These are phyloP conservation scores for Vigna angularis DNA, from an alignment of 306 rosid genomes.

Conservation along the genomic window DNA sequence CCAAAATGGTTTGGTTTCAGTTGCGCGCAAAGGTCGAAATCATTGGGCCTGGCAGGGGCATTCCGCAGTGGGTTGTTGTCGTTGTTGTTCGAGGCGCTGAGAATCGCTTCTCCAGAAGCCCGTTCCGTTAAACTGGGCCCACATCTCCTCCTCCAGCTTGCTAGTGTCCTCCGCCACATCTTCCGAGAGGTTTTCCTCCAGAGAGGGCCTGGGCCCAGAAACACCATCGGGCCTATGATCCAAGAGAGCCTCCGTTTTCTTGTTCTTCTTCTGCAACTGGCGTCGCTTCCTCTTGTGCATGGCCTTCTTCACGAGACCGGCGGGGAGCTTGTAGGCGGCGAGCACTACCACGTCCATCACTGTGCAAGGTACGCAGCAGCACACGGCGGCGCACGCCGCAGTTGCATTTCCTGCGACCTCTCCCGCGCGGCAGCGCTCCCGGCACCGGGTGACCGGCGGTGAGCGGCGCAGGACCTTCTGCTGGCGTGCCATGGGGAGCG, in stretches of 20 bases:
- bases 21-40: not conserved
- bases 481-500: conserved; percentile 39
- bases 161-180: not conserved
- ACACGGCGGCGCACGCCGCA: conserved; percentile 79
- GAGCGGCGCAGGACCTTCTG: conserved; percentile 36
- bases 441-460: conserved; percentile 11
- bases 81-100: conserved; percentile 25
- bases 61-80: not conserved
- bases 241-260: not conserved
- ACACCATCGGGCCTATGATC: not conserved
- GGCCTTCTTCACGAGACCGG: conserved; percentile 64
- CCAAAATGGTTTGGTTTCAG: too few relatives aligned
- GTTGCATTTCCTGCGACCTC: conserved; percentile 75
- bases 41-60: not conserved
- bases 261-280: not conserved
- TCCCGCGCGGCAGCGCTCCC: conserved; percentile 36
- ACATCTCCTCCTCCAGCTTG: conserved; percentile 61
- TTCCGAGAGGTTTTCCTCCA: conserved; percentile 27
- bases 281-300: conserved; percentile 39
- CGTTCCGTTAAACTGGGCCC: conserved; percentile 56
- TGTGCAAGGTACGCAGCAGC: conserved; percentile 79
- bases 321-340: conserved; percentile 67
- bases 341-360: conserved; percentile 63
- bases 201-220: not conserved
- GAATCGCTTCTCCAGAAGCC: conserved; percentile 85